Evolutionary conservation across 345 rosid species (phyloP), one percentile per base, ranked within the genome.

Genomic region (Eucalyptus decipiens): DNA sequence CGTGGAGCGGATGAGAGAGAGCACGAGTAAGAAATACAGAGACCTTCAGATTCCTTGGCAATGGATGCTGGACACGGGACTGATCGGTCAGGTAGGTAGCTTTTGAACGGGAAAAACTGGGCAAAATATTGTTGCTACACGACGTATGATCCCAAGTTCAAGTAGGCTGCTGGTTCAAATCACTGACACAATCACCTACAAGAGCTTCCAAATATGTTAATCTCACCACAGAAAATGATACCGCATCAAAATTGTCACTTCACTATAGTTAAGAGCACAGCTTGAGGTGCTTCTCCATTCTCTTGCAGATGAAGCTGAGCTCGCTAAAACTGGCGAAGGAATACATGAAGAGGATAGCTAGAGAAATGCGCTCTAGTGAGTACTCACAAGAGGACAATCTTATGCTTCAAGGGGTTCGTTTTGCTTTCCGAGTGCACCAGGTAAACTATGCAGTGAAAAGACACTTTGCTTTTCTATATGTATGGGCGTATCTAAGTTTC

Each of bases 21-120:
- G 91, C 87, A 91, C 90, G 19, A 87, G 94, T 50, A 96, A 95
- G 93, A 95, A 93, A 91, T 98, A 95, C 95, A 95, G 92, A 88
- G 99, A 95, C 76, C 90, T 95, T 86, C 97, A 96, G 90, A 97
- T 98, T 91, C 99, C 99, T 4, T 98, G 99, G 95, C 96, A 95
- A 86, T 98, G 99, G 99, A 94, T 98, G 97, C 92, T 95, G 47
- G 94, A 96, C 62, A 88, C 96, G 7, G 99, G 98, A 50, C 87
- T 97, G 88, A 91, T 95, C 52, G 97, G 99, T 89, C 99, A 95
- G 98, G 99, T 97, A 91, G 92, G 94, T 92, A 15, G 32, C 26
- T 23, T 80, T 58, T 52, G 40, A 86, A 65, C 21, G 34, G 60
- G 87, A 56, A 56, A 32, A 56, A 86, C 10, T 56, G 16, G 43